Evolutionary conservation across 495 filamentous ascomycete species (phyloP).

Genomic region (Penicillium egyptiacum): DNA sequence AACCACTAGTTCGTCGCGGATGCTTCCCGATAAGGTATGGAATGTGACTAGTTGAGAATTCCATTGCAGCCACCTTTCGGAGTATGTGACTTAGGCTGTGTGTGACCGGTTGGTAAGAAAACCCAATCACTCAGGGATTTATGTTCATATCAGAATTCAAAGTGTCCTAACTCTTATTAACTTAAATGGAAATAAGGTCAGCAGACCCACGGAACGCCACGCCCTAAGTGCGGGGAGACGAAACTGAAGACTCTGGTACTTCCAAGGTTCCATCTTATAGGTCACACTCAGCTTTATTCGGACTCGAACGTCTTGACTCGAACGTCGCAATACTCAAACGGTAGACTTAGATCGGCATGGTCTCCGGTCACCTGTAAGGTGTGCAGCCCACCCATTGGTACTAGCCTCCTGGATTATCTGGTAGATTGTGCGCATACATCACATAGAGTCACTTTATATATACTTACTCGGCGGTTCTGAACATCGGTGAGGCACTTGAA

Average conservation of each 20-base stretch:
- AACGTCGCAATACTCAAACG: neutral
- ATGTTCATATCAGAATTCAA: neutral
- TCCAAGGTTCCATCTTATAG: neutral
- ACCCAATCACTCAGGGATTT: neutral
- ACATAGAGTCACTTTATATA: neutral
- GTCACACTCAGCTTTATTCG: constrained; percentile 1
- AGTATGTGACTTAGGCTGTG: constrained; percentile 24
- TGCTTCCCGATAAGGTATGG: constrained; percentile 18
- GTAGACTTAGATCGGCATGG: neutral
- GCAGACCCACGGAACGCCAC: neutral
- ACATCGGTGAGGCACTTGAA: neutral
- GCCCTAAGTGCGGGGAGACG: neutral
- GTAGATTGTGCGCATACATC: neutral
- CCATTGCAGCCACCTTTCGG: constrained; percentile 21
- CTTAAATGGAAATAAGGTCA: constrained; percentile 9
- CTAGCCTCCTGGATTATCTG: neutral
- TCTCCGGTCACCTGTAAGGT: neutral
- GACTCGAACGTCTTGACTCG: neutral
- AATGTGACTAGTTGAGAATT: constrained; percentile 30
- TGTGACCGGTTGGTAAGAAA: constrained; percentile 8
- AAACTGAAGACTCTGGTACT: neutral
- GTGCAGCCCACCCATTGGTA: neutral
- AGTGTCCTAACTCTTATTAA: constrained; percentile 5
- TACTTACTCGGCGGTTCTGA: neutral
- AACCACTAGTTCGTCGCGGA: constrained; percentile 14